phyloP scores from a whole-genome alignment of 192 early-diverging fungal genomes.

The Linnemannia hyalina region DNA sequence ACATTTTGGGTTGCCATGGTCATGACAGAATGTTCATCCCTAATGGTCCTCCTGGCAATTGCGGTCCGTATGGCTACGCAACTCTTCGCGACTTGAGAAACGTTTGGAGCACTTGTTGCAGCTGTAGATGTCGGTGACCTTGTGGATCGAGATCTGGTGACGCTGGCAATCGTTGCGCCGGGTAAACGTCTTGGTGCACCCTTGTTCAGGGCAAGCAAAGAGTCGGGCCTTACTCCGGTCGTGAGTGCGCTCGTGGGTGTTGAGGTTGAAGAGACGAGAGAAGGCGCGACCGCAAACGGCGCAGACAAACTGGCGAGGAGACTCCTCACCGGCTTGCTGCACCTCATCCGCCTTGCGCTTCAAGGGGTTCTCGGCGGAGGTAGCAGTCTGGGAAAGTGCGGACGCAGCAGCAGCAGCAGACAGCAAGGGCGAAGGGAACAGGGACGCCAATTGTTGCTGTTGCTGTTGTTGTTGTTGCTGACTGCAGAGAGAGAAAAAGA shows the following conservation, averaged over 20 bases:
- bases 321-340: conserved; percentile 28
- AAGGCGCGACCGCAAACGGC: conserved; percentile 78
- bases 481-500: conserved; percentile 38
- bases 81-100: conserved; percentile 66
- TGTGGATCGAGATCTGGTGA: conserved; percentile 71
- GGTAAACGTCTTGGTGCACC: conserved; percentile 77
- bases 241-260: conserved; percentile 82
- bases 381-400: neutral
- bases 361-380: conserved; percentile 25
- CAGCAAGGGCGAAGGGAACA: neutral
- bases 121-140: conserved; percentile 62
- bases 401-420: neutral
- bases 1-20: conserved; percentile 2
- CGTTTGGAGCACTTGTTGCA: conserved; percentile 66
- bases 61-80: conserved; percentile 54
- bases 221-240: conserved; percentile 66
- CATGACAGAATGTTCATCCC: conserved; percentile 2
- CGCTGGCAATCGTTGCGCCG: conserved; percentile 84
- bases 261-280: conserved; percentile 85
- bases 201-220: conserved; percentile 66
- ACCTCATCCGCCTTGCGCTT: conserved; percentile 53
- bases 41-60: conserved; percentile 26
- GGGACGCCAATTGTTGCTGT: neutral
- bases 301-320: conserved; percentile 62
- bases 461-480: conserved; percentile 24